These are phyloP conservation scores for Alternaria sp. DNA, from an alignment of 2,329 filamentous ascomycete genomes.

Conservation along the genomic window DNA sequence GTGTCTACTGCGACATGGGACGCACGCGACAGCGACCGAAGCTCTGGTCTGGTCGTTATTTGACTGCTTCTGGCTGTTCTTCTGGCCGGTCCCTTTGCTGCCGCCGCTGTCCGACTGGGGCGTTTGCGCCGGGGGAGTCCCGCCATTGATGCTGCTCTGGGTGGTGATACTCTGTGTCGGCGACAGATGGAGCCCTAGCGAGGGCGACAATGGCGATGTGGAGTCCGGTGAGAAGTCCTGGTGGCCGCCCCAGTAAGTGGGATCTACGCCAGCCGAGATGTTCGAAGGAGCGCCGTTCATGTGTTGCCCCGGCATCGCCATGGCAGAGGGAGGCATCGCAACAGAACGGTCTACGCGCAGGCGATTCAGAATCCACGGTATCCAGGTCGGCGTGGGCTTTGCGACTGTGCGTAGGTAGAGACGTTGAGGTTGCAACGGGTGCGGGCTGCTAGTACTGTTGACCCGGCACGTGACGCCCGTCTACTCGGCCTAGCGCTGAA, in stretches of 20 bases:
- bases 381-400: conserved; percentile 17
- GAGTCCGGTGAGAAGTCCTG: conserved; percentile 36
- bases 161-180: conserved; percentile 38
- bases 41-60: conserved; percentile 33
- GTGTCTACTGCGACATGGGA: conserved; percentile 60
- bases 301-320: conserved; percentile 37
- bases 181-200: conserved; percentile 39
- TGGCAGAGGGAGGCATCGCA: conserved; percentile 28
- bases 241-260: conserved; percentile 41
- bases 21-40: conserved; percentile 56
- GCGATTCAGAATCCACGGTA: conserved; percentile 9
- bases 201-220: conserved; percentile 25
- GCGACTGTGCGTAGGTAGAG: conserved; percentile 30
- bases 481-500: conserved; percentile 4
- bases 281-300: conserved; percentile 28
- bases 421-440: conserved; percentile 28
- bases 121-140: conserved; percentile 42
- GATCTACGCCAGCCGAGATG: conserved; percentile 40
- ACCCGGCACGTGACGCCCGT: conserved; percentile 6
- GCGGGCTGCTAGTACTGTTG: conserved; percentile 19
- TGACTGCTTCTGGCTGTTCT: conserved; percentile 28
- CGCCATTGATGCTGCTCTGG: conserved; percentile 36
- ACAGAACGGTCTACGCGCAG: conserved; percentile 3
- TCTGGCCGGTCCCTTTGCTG: conserved; percentile 22
- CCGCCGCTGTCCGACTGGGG: conserved; percentile 36